Evolutionary conservation across 768 basidiomycete genomes (phyloP).

Genomic region (Lactifluus hygrophoroides): DNA sequence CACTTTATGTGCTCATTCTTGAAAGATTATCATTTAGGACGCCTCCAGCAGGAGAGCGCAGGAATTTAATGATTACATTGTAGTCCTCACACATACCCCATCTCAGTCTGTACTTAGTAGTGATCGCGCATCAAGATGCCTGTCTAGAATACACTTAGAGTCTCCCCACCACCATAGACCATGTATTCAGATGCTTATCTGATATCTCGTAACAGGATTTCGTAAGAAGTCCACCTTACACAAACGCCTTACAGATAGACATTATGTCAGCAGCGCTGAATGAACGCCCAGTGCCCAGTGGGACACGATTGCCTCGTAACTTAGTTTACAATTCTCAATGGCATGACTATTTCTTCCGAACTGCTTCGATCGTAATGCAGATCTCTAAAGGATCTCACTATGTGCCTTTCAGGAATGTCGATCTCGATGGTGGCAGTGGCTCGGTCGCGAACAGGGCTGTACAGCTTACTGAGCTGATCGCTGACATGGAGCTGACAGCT

Average conservation of each 20-base stretch:
- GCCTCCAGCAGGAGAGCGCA: slow-evolving; percentile 16
- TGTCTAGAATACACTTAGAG: not conserved
- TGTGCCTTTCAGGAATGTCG: not conserved
- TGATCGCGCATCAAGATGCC: not conserved
- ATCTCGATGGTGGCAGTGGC: not conserved
- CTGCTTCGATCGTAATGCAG: not conserved
- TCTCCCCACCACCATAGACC: not conserved
- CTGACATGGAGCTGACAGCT: too few species aligned
- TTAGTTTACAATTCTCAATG: not conserved
- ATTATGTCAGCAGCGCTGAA: not conserved
- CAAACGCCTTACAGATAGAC: too few species aligned
- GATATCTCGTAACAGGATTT: not conserved
- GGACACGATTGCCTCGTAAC: too few species aligned
- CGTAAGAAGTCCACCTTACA: too few species aligned
- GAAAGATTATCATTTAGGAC: slow-evolving; percentile 14
- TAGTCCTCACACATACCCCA: not conserved
- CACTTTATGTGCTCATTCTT: not conserved
- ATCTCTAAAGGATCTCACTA: not conserved
- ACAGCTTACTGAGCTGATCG: too few species aligned
- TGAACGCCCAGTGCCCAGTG: too few species aligned
- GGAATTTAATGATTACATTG: slow-evolving; percentile 7
- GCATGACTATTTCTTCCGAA: not conserved
- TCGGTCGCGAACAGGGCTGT: not conserved
- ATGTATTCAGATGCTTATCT: not conserved
- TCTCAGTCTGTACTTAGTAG: not conserved